A percentile compares a stretch with the other conserved stretches of the same genome.
Evolutionary conservation across 2,329 filamentous ascomycete genomes (phyloP).

Genomic region (Biscogniauxia marginata): DNA sequence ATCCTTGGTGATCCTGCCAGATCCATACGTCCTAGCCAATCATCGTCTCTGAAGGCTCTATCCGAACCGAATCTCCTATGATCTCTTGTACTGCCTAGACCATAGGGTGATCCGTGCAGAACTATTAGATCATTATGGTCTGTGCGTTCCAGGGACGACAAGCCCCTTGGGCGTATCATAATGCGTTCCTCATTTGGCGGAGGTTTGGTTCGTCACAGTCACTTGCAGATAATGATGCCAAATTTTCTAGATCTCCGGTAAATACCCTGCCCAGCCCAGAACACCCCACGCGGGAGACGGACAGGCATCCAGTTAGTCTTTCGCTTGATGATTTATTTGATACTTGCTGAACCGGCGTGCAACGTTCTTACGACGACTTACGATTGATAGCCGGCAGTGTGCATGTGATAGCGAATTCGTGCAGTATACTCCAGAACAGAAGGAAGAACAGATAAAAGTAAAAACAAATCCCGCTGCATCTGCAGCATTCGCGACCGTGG

Average conservation of each 20-base stretch:
- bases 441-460: background rate
- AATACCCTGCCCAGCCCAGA: background rate
- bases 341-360: background rate
- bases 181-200: slow-evolving; percentile 8
- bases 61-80: slow-evolving; percentile 7
- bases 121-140: slow-evolving; percentile 3
- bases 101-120: slow-evolving; percentile 7
- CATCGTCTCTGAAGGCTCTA: slow-evolving; percentile 1
- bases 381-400: background rate
- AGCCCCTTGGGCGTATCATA: slow-evolving; percentile 10
- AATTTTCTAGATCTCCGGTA: slow-evolving; percentile 2
- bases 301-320: background rate
- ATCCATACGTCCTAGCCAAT: slow-evolving; percentile 6
- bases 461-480: background rate
- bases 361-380: background rate
- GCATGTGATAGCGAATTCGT: background rate
- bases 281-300: slow-evolving; percentile 4
- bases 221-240: slow-evolving; percentile 16
- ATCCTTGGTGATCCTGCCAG: slow-evolving; percentile 1
- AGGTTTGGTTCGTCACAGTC: slow-evolving; percentile 13
- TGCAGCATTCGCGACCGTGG: background rate
- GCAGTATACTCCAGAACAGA: background rate
- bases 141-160: background rate
- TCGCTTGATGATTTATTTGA: background rate
- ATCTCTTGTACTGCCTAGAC: slow-evolving; percentile 11